A percentile compares a stretch with the other conserved stretches of the same genome.
phyloP scores from a whole-genome alignment of 2,329 filamentous ascomycete species.

The Endocalyx cinctus region DNA sequence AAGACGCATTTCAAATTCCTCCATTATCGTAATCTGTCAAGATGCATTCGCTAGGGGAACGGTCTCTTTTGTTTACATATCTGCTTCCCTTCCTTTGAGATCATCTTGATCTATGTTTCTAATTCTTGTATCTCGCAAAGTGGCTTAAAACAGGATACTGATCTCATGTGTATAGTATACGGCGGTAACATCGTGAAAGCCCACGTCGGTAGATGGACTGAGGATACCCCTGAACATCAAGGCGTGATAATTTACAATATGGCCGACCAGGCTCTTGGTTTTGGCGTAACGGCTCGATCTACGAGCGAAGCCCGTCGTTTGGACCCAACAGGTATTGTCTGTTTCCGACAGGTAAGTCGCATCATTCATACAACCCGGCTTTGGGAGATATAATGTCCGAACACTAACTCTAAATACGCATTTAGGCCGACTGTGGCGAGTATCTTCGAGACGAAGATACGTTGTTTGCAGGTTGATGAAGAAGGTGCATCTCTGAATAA shows the following conservation, averaged over 20 bases:
- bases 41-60: too few species aligned
- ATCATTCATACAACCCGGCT: too few species aligned
- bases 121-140: too few species aligned
- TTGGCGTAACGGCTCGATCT: slow-evolving; percentile 80
- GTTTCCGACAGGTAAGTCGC: slow-evolving; percentile 93
- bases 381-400: too few species aligned
- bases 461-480: slow-evolving; percentile 53
- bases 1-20: too few species aligned
- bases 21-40: too few species aligned
- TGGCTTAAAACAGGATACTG: too few species aligned
- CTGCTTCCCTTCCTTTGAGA: too few species aligned
- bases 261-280: slow-evolving; percentile 91
- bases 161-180: too few species aligned
- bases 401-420: too few species aligned
- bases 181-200: slow-evolving; percentile 73
- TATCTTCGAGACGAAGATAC: slow-evolving; percentile 81
- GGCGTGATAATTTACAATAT: slow-evolving; percentile 87
- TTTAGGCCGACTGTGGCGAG: slow-evolving; percentile 88
- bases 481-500: background rate
- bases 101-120: too few species aligned
- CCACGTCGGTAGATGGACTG: slow-evolving; percentile 43
- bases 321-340: slow-evolving; percentile 85
- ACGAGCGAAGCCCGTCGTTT: slow-evolving; percentile 78
- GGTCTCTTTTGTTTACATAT: too few species aligned
- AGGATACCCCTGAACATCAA: slow-evolving; percentile 85